These are phyloP conservation scores for Clonostachys sp. DNA, from an alignment of 2,329 filamentous ascomycete species.

Conservation along the genomic window DNA sequence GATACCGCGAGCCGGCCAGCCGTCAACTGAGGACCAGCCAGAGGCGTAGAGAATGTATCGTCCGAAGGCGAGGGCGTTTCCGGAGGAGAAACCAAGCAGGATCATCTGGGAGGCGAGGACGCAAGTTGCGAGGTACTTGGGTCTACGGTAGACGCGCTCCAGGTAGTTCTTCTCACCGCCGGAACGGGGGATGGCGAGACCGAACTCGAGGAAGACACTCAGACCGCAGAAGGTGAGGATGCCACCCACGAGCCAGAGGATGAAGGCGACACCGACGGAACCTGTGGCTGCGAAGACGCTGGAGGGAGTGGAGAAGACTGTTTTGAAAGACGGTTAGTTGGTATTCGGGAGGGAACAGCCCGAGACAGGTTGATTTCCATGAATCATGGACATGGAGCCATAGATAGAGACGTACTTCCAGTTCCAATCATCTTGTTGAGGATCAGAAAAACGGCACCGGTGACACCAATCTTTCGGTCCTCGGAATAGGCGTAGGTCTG, in stretches of 20 bases:
- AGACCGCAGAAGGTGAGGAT: constrained; percentile 55
- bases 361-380: background rate
- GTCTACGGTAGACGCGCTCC: constrained; percentile 55
- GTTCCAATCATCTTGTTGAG: constrained; percentile 57
- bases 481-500: constrained; percentile 30
- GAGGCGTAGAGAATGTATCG: constrained; percentile 53
- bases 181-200: constrained; percentile 55
- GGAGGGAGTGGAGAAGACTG: constrained; percentile 51
- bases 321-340: background rate
- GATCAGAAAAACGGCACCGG: constrained; percentile 48
- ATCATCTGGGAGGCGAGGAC: constrained; percentile 58
- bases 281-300: constrained; percentile 46
- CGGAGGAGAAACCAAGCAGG: constrained; percentile 55
- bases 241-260: constrained; percentile 29
- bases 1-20: constrained; percentile 54
- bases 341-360: background rate
- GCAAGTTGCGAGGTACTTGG: constrained; percentile 54
- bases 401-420: constrained; percentile 34
- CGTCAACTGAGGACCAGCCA: constrained; percentile 38
- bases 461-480: constrained; percentile 44
- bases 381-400: background rate
- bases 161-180: constrained; percentile 66
- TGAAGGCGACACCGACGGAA: constrained; percentile 32
- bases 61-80: constrained; percentile 54
- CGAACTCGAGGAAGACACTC: constrained; percentile 60